These are phyloP conservation scores for Ophiostoma australiae DNA, from an alignment of 2,329 filamentous ascomycete species.

Conservation along the genomic window DNA sequence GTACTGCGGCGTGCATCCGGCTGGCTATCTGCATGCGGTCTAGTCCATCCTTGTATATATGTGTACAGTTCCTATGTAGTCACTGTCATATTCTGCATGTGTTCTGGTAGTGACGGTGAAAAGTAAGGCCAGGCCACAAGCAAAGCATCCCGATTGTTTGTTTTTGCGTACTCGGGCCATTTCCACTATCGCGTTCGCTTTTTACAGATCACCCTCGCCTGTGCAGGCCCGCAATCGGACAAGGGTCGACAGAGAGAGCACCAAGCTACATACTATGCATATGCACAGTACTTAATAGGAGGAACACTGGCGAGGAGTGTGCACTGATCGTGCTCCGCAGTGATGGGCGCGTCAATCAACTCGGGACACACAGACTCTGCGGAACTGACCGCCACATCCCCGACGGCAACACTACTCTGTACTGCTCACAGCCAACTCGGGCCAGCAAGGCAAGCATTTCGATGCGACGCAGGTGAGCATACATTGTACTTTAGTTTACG, in stretches of 20 bases:
- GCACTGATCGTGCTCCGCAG: neutral
- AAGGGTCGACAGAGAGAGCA: neutral
- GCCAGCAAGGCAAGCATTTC: neutral
- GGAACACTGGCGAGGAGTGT: neutral
- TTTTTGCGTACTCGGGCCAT: neutral
- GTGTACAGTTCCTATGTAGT: neutral
- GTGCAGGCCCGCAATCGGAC: neutral
- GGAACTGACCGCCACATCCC: constrained; percentile 5
- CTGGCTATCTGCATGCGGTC: neutral
- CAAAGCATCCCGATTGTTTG: neutral
- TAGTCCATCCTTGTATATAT: neutral
- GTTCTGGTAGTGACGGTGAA: neutral
- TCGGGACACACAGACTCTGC: neutral
- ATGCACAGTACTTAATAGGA: too few species aligned
- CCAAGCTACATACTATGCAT: too few species aligned
- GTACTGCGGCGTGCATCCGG: neutral
- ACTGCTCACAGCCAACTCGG: neutral
- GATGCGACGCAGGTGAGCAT: neutral
- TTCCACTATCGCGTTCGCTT: neutral
- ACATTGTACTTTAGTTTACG: too few species aligned
- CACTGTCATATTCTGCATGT: neutral
- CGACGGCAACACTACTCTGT: neutral
- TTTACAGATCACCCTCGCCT: neutral
- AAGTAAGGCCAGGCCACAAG: neutral
- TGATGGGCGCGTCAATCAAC: neutral